Base-by-base conservation (phyloP, 1,284 basidiomycete species). In the Ustilago shanxiensis region DNA sequence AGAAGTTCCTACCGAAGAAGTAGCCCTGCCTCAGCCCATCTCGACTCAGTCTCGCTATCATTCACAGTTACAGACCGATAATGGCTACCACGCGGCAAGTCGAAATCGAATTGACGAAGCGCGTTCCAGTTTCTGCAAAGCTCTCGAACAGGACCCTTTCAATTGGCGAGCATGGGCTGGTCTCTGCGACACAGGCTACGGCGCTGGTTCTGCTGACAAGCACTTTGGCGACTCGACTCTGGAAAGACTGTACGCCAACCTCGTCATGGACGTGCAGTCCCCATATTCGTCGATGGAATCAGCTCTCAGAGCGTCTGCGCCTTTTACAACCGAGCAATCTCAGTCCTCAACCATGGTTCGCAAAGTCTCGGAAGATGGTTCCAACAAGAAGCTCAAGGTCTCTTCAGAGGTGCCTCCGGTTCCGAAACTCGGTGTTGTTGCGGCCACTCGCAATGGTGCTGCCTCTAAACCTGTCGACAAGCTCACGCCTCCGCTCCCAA, bases 141-240 rank as follows among this genome's bases (percentile, higher is more conserved):
- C 81, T 9, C 63, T 76, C 24, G 59, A 74, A 13, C 50, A 58
- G 8, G 82, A 84, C 44, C 79, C 67, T 33, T 79, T 76, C 66
- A 80, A 79, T 24, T 85, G 83, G 83, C 71, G 73, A 16, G 81
- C 83, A 8, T 83, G 81, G 76, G 53, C 80, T 3, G 74, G 78
- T 1, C 66, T 83, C 9, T 82, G 80, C 49, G 83, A 85, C 50
- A 73, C 77, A 10, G 79, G 71, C n/a, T 66, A 66, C 13, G 72
- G 68, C 31, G 52, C 44, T 13, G 60, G 39, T 3, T 39, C 65
- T 3, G 61, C 65, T 10, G 54, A 31, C 39, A 59, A 65, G 49
- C 63, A 60, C 14, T 44, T 66, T 18, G 39, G 52, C 4, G n/a
- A 45, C 3, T 37, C 70, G 10, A 59, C 64, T 10, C 63, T 72